Evolutionary conservation across 257 asterid species (phyloP), one percentile per base, ranked within the genome.

Genomic region (Euphrasia confusa): DNA sequence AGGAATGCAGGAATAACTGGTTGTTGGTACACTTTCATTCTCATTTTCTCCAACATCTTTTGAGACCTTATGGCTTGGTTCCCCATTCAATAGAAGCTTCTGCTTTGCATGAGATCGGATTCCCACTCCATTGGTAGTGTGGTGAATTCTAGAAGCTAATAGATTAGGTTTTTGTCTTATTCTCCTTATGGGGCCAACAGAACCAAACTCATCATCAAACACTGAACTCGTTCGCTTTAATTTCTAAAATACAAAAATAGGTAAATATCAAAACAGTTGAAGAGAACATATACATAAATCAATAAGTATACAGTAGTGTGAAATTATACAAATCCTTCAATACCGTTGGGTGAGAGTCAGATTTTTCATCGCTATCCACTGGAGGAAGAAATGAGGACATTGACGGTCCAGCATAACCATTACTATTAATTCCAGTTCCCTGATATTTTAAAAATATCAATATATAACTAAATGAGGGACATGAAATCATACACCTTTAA

Each of bases 181-280:
- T 68, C 97, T 85, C 60, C 97, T 74, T 58, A 89, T 66, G 7
- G 96, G 84, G 75, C 95, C 96, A 68, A 79, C 69, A 33, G 95
- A 83, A 54, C 92, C 88, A 57, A 77, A 70, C 70, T 83, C 97
- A 72, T 80, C 95, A 71, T 87, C 95, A 12, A 89, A 73, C 21
- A 67, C 84, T 67, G 95, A 77, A 72, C 89, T 93, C 75, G 92
- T 75, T 28, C 97, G 92, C 69, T 93, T 93, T 37, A 82, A 78
- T 69, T 76, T 76, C 99, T 93, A 79, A 61, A 73, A 70, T 9
- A 72, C 9, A 61, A 54, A 63, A 35, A 40, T 21, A 37, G 61
- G 8, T 8, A 6, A 7, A 30, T 15, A 39, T 65, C 24, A 54
- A 56, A 68, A 64, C 60, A 67, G 14, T 42, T 53, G 65, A 71